Evolutionary conservation across 495 filamentous ascomycete species (phyloP), one percentile per base, ranked within the genome.

Genomic region (Saxophila tyrrhenica): DNA sequence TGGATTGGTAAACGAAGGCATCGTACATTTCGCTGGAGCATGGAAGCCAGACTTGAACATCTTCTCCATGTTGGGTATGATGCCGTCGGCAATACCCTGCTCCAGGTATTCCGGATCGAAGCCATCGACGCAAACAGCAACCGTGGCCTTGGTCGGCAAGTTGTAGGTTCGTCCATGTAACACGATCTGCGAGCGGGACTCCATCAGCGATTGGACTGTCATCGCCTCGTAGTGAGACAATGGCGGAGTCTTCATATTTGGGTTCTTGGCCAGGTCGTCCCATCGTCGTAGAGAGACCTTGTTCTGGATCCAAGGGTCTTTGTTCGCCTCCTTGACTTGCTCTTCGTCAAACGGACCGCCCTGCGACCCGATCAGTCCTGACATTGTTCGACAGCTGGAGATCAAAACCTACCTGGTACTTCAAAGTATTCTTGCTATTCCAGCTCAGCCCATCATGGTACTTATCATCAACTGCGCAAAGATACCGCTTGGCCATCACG

Each of bases 1-100:
- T 0, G 66, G 61, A 41, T 69, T 70, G 8, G 68, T 72, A 43
- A 70, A 62, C 0, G 68, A 66, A 2, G 69, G 68, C 68, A 72
- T 70, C 32, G 65, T 64, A 49, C 62, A 62, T 39, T 65, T 61
- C 0, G 68, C 68, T 0, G 61, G 62, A 1, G 57, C 60, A 42
- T 69, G 61, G 45, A 72, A 70, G 16, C 69, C 68, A 7, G 47
- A 52, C 3, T 67, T 60, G 11, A 64, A 25, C 39, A 67, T 60
- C 11, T 38, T 42, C 21, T 54, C 54, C 41, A 70, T 56, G 17
- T 49, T 69, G 3, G 69, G 69, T 13, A 70, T 39, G 25, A 69
- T 54, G 16, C 62, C 66, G 51, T 58, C 56, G 9, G 50, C 52
- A 13, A 67, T 52, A 7, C 65, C 69, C 1, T 58, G 54, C 11